Percentiles rank a stretch among this genome's conserved stretches.
Conservation (phyloP, 2,329 filamentous ascomycete species). For the Incumbomyces lentus region DNA sequence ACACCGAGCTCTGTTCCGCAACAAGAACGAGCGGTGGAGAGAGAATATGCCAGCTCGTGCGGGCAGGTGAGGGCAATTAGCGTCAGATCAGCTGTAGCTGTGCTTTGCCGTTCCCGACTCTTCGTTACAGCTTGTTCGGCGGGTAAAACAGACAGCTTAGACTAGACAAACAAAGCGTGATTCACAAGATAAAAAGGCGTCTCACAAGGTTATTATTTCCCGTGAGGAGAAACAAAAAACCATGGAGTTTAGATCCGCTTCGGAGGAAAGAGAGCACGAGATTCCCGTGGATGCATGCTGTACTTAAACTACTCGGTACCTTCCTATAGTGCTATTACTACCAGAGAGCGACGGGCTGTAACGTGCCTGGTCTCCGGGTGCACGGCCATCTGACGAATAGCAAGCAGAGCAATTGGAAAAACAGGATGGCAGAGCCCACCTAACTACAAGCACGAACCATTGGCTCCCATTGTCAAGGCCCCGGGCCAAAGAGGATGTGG, state of each 20-base stretch:
- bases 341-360: conserved; percentile 1
- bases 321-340: no score
- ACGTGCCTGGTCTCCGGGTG: background rate
- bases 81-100: no score
- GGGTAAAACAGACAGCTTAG: background rate
- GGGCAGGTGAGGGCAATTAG: background rate
- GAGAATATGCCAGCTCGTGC: background rate
- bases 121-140: background rate
- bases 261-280: conserved; percentile 1
- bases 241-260: background rate
- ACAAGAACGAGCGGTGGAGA: background rate
- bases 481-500: no score
- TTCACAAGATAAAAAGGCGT: no score
- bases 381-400: background rate
- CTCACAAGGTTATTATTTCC: no score
- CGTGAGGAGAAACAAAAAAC: conserved; percentile 6
- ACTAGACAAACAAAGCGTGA: background rate
- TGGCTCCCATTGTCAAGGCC: no score
- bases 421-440: background rate
- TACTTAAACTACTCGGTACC: background rate
- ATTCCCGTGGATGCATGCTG: background rate
- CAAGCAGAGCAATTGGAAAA: background rate
- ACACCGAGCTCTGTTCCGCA: no score
- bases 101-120: no score
- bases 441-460: no score